phyloP scores from a whole-genome alignment of 805 yeast genomes.

The Metschnikowia similis region DNA sequence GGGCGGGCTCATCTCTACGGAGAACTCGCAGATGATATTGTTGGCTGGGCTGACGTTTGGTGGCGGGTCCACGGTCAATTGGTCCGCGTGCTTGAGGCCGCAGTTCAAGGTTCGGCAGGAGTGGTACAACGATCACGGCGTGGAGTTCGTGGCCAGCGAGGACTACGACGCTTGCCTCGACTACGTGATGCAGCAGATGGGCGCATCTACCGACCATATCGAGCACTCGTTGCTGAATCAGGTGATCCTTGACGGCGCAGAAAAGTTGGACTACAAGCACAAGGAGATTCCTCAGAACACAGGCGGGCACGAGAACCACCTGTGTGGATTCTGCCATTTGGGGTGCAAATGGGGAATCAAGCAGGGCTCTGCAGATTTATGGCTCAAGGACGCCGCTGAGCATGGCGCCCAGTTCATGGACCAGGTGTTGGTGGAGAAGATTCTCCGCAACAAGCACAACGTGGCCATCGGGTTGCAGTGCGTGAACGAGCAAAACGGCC shows the following conservation, averaged over 20 bases:
- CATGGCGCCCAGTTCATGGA: constrained; percentile 46
- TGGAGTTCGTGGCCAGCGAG: constrained; percentile 43
- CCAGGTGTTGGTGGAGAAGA: constrained; percentile 36
- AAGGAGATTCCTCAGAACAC: constrained; percentile 44
- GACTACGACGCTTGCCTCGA: constrained; percentile 43
- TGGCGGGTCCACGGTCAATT: constrained; percentile 55
- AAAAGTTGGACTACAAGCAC: constrained; percentile 41
- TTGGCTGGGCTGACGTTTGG: constrained; percentile 55
- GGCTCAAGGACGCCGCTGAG: constrained; percentile 47
- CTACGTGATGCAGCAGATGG: constrained; percentile 47
- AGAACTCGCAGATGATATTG: constrained; percentile 30
- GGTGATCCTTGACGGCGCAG: constrained; percentile 40
- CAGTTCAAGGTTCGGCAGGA: constrained; percentile 48
- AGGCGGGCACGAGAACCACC: constrained; percentile 38
- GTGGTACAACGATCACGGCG: constrained; percentile 45
- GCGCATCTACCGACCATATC: constrained; percentile 35
- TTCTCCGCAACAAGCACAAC: constrained; percentile 37
- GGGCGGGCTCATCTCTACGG: constrained; percentile 33
- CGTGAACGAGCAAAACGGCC: constrained; percentile 27
- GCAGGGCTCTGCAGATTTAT: constrained; percentile 48
- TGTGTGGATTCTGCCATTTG: constrained; percentile 45
- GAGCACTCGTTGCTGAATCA: constrained; percentile 44
- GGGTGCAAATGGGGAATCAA: constrained; percentile 51
- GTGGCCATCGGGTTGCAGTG: constrained; percentile 44
- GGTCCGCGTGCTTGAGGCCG: constrained; percentile 51